Evolutionary conservation across 352 stramenopile species (phyloP).

Genomic region (Globisporangium iwayamae): DNA sequence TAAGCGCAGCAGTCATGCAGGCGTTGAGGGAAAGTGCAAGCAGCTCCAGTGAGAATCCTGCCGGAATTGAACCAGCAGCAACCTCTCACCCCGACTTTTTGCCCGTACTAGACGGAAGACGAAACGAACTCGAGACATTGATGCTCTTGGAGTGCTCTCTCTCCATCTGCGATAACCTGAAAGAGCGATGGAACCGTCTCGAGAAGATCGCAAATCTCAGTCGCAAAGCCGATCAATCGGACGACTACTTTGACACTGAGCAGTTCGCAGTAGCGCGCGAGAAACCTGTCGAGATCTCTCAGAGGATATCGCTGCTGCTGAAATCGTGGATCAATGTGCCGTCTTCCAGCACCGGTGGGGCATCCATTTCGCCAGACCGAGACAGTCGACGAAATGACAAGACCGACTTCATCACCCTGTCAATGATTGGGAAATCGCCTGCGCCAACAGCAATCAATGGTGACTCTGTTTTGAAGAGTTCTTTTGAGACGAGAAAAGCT

Average conservation of each 20-base stretch:
- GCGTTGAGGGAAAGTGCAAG: constrained; percentile 24
- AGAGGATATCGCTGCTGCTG: constrained; percentile 46
- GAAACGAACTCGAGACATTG: constrained; percentile 37
- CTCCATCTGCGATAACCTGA: constrained; percentile 47
- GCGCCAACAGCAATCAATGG: constrained; percentile 3
- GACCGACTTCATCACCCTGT: constrained; percentile 23
- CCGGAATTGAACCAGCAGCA: background rate
- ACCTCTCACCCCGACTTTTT: constrained; percentile 39
- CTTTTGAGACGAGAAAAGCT: background rate
- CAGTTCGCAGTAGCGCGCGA: constrained; percentile 49
- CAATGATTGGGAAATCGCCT: constrained; percentile 15
- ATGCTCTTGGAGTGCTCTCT: constrained; percentile 60
- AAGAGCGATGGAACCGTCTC: constrained; percentile 60
- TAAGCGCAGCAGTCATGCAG: constrained; percentile 52
- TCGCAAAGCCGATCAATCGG: constrained; percentile 19
- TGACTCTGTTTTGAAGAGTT: background rate
- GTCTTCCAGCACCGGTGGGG: background rate
- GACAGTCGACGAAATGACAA: constrained; percentile 6
- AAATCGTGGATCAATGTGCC: constrained; percentile 56
- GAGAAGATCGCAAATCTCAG: constrained; percentile 46
- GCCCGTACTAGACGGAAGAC: constrained; percentile 35
- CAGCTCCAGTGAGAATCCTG: background rate
- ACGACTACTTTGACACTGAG: constrained; percentile 50
- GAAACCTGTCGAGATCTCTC: constrained; percentile 51
- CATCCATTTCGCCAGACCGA: constrained; percentile 11